Conservation (phyloP, 2,329 filamentous ascomycete genomes). For the Fusarium avenaceum region DNA sequence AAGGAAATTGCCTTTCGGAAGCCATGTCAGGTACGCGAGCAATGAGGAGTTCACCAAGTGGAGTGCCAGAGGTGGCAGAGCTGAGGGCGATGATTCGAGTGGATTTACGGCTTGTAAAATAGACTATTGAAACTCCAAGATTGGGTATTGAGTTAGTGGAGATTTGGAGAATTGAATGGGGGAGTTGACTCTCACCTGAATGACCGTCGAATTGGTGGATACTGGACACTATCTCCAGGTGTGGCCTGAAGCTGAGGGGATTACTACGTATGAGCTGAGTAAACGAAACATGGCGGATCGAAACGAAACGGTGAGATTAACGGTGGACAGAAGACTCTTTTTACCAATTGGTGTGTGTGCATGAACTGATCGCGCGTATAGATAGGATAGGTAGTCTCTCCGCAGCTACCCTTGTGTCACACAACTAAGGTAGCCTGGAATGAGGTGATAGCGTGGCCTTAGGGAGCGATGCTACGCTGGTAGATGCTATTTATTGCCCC, state of each 20-base stretch:
- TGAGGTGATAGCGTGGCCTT: conserved; percentile 5
- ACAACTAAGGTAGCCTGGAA: too few species aligned
- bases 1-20: conserved; percentile 27
- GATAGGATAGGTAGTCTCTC: conserved; percentile 5
- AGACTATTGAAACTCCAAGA: too few species aligned
- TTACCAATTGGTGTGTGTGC: conserved; percentile 13
- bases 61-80: conserved; percentile 5
- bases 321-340: conserved; percentile 1
- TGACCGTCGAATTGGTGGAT: conserved; percentile 6
- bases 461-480: conserved; percentile 20
- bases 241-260: conserved; percentile 40
- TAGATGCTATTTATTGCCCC: conserved; percentile 30
- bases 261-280: conserved; percentile 7
- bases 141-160: too few species aligned
- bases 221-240: conserved; percentile 5
- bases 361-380: conserved; percentile 15
- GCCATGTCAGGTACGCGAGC: conserved; percentile 31
- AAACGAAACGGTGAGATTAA: conserved; percentile 39
- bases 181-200: conserved; percentile 25
- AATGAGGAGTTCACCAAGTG: conserved; percentile 18
- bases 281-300: conserved; percentile 33
- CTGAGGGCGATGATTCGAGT: neutral
- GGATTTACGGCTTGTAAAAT: neutral
- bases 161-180: too few species aligned
- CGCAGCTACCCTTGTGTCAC: neutral